Evolutionary conservation across 495 filamentous ascomycete species (phyloP), one percentile per base, ranked within the genome.

Genomic region (Massariosphaeria phaeospora): DNA sequence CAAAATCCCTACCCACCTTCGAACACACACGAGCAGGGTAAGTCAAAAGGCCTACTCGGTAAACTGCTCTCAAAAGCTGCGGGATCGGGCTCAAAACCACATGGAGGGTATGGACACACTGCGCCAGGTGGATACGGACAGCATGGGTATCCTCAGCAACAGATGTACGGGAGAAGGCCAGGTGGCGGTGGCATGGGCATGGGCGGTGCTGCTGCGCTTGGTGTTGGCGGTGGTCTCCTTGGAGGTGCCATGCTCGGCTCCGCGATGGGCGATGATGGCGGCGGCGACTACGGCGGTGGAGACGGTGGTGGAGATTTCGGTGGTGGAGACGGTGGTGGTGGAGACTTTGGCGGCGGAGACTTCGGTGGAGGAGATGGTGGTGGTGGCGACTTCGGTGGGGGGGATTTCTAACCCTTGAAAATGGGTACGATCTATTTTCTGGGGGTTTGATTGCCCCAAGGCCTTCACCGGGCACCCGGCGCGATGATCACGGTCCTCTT

Each of bases 181-280:
- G 63, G 61, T 27, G 76, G 74, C 34, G 66, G 74, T 35, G 83
- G 84, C 0, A 75, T 88, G 74, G 86, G 85, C 18, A 73, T 73
- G 36, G 79, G 73, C 1, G 86, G 86, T 39, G 86, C 79, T 23
- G 85, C 84, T 8, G 88, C 87, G 15, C 69, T 91, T 54, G 88
- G 88, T 67, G 64, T 88, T 8, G 88, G 87, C 40, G 88, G 82
- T 49, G 88, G 88, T 48, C 55, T 94, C 62, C 34, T 91, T 2
- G 88, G 86, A 54, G 88, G 87, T 10, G 71, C 75, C 58, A 41
- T 91, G 65, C 64, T 94, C 34, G 84, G 76, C 2, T 77, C 86
- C 63, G 82, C 80, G 9, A 72, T 88, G 39, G 66, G 38, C 3
- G 59, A 59, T 47, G 64, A 57, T 33, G 71, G 68, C 21, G 68